Percentiles rank a stretch among this genome's conserved stretches.
These are phyloP conservation scores for Citrullus mucosospermus DNA, from an alignment of 306 rosid species.

Conservation along the genomic window DNA sequence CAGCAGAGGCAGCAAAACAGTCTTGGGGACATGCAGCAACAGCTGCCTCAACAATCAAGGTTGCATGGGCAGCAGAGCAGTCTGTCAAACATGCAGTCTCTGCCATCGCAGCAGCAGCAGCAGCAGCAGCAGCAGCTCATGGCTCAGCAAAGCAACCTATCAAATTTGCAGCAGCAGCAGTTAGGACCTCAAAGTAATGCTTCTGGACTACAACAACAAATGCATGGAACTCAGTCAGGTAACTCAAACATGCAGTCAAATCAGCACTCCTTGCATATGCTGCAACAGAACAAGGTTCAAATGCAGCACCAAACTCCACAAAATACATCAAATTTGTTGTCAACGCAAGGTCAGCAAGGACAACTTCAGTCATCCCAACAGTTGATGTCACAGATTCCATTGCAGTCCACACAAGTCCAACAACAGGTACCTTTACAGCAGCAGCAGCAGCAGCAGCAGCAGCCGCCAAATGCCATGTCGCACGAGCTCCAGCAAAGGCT, in stretches of 20 bases:
- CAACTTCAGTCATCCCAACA: constrained; percentile 62
- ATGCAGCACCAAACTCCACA: constrained; percentile 59
- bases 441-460: constrained; percentile 39
- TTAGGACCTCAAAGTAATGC: constrained; percentile 51
- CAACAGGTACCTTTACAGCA: constrained; percentile 62
- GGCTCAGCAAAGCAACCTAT: constrained; percentile 56
- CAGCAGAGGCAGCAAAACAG: constrained; percentile 55
- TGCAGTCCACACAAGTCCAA: constrained; percentile 73
- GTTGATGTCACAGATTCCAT: constrained; percentile 55
- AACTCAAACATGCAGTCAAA: constrained; percentile 61
- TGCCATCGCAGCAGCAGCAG: constrained; percentile 17
- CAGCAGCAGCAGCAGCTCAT: constrained; percentile 38
- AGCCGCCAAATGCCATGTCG: constrained; percentile 16
- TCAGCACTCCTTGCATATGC: constrained; percentile 57
- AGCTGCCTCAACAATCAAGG: constrained; percentile 38
- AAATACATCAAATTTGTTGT: constrained; percentile 39
- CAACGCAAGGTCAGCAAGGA: constrained; percentile 55
- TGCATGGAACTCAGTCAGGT: constrained; percentile 52
- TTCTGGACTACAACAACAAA: constrained; percentile 58
- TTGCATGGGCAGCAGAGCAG: constrained; percentile 62
- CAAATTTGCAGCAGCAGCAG: constrained; percentile 75
- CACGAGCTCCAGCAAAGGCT: constrained; percentile 76
- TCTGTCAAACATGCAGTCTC: constrained; percentile 38
- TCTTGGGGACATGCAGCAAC: constrained; percentile 68
- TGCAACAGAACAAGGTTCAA: constrained; percentile 59